Conservation (phyloP, 352 stramenopile species). For the Globisporangium ultimum region DNA sequence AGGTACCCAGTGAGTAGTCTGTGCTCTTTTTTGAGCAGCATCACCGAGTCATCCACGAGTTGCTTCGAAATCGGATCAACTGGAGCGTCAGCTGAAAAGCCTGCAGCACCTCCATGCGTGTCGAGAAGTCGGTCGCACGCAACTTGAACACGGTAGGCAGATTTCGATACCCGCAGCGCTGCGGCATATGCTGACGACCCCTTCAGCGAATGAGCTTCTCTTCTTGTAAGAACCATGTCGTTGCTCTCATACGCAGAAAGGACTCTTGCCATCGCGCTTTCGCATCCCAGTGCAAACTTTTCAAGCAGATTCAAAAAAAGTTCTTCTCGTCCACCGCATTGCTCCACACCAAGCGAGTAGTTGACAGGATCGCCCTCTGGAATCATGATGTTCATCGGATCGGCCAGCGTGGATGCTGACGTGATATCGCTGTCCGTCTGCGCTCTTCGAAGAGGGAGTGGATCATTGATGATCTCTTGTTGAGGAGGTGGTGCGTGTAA, state of each 20-base stretch:
- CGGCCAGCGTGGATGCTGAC: constrained; percentile 4
- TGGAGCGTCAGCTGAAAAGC: constrained; percentile 15
- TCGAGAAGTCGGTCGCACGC: constrained; percentile 66
- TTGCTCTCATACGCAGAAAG: constrained; percentile 35
- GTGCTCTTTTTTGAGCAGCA: constrained; percentile 60
- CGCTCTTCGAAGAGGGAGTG: constrained; percentile 2
- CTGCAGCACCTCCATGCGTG: constrained; percentile 22
- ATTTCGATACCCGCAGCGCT: constrained; percentile 73
- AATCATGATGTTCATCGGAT: constrained; percentile 48
- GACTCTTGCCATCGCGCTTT: constrained; percentile 56
- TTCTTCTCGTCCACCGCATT: constrained; percentile 76
- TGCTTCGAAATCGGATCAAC: constrained; percentile 25
- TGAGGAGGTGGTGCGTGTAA: background rate
- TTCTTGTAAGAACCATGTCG: constrained; percentile 47
- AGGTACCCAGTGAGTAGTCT: constrained; percentile 67
- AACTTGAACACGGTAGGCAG: constrained; percentile 76
- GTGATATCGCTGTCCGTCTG: constrained; percentile 15
- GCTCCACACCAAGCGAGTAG: constrained; percentile 71
- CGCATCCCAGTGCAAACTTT: constrained; percentile 68
- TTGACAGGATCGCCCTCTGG: constrained; percentile 78
- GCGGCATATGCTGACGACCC: constrained; percentile 78
- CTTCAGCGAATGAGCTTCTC: constrained; percentile 80
- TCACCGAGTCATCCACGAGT: constrained; percentile 36
- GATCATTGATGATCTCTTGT: background rate
- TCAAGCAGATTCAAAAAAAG: constrained; percentile 77